These are phyloP conservation scores for Lipomyces orientalis DNA, from an alignment of 805 yeast species.

Conservation along the genomic window DNA sequence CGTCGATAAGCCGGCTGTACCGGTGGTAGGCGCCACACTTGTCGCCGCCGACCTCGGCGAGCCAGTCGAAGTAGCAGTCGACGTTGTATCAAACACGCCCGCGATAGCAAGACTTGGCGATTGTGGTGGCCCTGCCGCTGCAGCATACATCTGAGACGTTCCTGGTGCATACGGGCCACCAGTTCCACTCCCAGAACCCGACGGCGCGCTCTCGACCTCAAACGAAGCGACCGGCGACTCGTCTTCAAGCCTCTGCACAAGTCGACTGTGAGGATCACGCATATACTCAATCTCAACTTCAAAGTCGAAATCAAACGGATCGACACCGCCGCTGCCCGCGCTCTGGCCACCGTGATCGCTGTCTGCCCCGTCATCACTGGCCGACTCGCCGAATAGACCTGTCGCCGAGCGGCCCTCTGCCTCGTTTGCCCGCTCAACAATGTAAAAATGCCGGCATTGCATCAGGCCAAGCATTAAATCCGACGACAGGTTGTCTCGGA, in stretches of 20 bases:
- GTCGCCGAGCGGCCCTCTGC: neutral
- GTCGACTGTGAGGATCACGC: conserved; percentile 13
- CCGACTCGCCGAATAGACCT: neutral
- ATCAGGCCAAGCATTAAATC: conserved; percentile 25
- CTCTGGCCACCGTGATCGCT: conserved; percentile 1
- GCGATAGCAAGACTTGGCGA: neutral
- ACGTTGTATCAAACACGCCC: neutral
- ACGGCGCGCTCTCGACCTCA: neutral
- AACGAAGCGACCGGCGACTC: neutral
- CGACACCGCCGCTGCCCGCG: conserved; percentile 11
- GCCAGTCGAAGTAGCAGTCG: neutral
- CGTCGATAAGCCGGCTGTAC: neutral
- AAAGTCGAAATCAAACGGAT: conserved; percentile 6
- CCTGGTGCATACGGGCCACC: neutral
- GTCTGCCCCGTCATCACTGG: neutral
- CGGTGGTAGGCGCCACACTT: neutral
- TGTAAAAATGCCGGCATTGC: conserved; percentile 27
- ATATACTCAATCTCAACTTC: conserved; percentile 18
- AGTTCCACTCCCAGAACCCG: neutral
- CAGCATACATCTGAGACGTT: neutral
- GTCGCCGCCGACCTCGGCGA: conserved; percentile 1
- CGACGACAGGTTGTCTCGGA: conserved; percentile 24
- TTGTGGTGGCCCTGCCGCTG: neutral
- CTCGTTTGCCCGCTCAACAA: conserved; percentile 11
- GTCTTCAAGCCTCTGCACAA: conserved; percentile 22